Conservation (phyloP, 345 rosid genomes). For the Xanthoceras sorbifolium region DNA sequence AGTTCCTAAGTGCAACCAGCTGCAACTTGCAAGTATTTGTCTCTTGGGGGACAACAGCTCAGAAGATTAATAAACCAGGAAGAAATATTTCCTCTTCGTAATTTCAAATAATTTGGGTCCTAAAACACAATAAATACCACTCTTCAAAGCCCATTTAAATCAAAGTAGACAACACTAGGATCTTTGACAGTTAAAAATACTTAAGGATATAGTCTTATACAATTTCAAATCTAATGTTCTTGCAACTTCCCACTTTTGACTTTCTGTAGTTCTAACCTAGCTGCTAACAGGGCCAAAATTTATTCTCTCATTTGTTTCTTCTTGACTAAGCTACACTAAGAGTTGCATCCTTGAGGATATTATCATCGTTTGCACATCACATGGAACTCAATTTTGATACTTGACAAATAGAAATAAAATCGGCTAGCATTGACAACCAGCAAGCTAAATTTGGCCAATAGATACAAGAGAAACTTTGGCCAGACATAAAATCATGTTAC, state of each 20-base stretch:
- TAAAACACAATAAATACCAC: too few relatives aligned
- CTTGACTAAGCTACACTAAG: background rate
- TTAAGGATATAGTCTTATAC: background rate
- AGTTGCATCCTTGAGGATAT: background rate
- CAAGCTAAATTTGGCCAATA: background rate
- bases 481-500: background rate
- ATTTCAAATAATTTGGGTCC: too few relatives aligned
- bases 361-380: background rate
- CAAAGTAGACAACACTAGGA: too few relatives aligned
- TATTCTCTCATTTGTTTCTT: too few relatives aligned
- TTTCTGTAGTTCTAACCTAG: too few relatives aligned
- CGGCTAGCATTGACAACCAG: background rate
- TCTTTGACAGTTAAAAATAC: too few relatives aligned
- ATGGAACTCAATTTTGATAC: background rate
- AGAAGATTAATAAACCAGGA: background rate
- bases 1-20: background rate
- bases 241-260: too few relatives aligned
- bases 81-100: background rate
- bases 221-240: too few relatives aligned
- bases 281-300: too few relatives aligned
- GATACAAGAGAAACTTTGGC: background rate
- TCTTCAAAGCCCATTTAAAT: too few relatives aligned
- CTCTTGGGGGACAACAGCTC: background rate
- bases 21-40: background rate
- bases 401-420: background rate